Evolutionary conservation across 2,329 filamentous ascomycete species (phyloP).

Genomic region (Diaporthe caulivora): DNA sequence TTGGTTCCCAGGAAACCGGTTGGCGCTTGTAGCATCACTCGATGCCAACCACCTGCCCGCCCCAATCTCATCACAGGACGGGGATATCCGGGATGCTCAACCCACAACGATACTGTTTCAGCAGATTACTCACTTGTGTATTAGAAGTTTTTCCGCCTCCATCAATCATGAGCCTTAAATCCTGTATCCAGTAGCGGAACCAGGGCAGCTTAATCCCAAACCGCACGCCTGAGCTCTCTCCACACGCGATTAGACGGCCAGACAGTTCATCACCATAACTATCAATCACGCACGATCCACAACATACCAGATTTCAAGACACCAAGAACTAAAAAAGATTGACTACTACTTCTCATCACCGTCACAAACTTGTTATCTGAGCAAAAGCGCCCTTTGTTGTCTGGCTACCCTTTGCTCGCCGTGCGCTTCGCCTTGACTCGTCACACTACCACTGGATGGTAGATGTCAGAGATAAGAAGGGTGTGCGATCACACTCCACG

Average conservation of each 20-base stretch:
- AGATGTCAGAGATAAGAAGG: not conserved
- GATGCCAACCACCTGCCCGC: no score
- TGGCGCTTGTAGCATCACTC: no score
- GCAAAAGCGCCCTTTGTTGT: not conserved
- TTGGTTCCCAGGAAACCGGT: no score
- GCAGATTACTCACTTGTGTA: no score
- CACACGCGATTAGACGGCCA: not conserved
- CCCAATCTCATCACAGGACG: no score
- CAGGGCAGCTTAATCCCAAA: constrained; percentile 3
- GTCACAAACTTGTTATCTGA: not conserved
- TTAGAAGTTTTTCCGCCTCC: no score
- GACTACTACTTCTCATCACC: not conserved
- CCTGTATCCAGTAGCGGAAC: not conserved
- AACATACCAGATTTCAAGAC: not conserved
- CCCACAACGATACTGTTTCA: no score
- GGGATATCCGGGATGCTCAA: no score
- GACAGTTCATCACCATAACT: not conserved
- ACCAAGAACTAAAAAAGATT: constrained; percentile 4
- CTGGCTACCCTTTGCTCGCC: not conserved
- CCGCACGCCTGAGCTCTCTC: not conserved
- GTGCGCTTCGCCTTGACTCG: not conserved
- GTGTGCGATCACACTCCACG: not conserved
- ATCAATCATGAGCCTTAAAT: not conserved
- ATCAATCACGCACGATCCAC: not conserved
- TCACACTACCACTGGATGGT: not conserved